phyloP scores from a whole-genome alignment of 2,329 filamentous ascomycete species.

The Paecilomyces niveus region DNA sequence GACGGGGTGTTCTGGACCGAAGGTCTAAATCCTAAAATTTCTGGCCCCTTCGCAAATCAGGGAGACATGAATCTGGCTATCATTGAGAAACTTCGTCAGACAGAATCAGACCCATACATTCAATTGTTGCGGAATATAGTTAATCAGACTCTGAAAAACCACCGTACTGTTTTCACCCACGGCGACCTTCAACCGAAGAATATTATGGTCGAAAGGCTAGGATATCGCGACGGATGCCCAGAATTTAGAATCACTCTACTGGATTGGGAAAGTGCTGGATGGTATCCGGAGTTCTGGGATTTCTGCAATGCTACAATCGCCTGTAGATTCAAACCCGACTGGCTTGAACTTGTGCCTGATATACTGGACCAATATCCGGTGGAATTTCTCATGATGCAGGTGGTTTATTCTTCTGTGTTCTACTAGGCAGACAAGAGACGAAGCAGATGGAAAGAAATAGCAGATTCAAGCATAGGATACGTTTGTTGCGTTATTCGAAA shows the following conservation, averaged over 20 bases:
- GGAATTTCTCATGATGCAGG: conserved; percentile 5
- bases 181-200: conserved; percentile 12
- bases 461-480: no score
- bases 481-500: no score
- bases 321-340: conserved; percentile 7
- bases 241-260: neutral
- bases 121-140: conserved; percentile 4
- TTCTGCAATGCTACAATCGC: conserved; percentile 11
- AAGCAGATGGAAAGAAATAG: no score
- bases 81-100: conserved; percentile 5
- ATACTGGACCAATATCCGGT: conserved; percentile 8
- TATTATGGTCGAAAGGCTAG: conserved; percentile 8
- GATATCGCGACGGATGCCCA: neutral
- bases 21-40: conserved; percentile 7
- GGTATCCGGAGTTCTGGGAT: conserved; percentile 13
- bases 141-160: conserved; percentile 9
- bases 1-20: conserved; percentile 11
- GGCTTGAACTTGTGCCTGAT: conserved; percentile 9
- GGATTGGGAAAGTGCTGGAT: conserved; percentile 11
- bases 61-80: conserved; percentile 9
- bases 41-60: conserved; percentile 10
- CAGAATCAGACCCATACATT: conserved; percentile 10
- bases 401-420: conserved; percentile 4
- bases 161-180: conserved; percentile 11
- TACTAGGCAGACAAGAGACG: neutral